Conservation (phyloP, 805 yeast species). For the Vanderwaltozyma yarrowii region DNA sequence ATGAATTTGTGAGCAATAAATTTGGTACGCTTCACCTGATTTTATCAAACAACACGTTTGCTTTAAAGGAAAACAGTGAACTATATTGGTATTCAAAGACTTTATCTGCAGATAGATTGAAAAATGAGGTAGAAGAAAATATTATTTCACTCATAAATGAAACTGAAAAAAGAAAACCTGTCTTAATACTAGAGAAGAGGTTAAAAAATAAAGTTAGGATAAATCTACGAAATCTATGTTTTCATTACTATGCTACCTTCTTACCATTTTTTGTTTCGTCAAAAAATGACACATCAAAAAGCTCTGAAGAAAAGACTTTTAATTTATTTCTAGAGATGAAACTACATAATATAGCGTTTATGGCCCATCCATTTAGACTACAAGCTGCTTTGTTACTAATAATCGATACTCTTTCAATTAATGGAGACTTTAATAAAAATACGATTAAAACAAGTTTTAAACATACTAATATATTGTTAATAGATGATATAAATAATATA, state of each 20-base stretch:
- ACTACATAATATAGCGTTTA: conserved; percentile 45
- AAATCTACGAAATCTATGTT: conserved; percentile 35
- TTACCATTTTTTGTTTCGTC: conserved; percentile 13
- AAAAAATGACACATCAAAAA: neutral
- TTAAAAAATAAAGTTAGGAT: conserved; percentile 32
- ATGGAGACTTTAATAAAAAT: neutral
- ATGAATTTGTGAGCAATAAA: conserved; percentile 4
- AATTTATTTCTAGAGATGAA: conserved; percentile 13
- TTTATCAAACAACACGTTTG: conserved; percentile 6
- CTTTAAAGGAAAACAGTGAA: conserved; percentile 8
- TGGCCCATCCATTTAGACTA: conserved; percentile 56
- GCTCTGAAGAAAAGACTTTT: neutral
- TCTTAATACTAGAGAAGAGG: conserved; percentile 32
- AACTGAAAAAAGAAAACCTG: conserved; percentile 31
- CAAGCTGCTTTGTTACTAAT: conserved; percentile 42
- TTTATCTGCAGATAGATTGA: conserved; percentile 7
- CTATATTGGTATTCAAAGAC: conserved; percentile 3
- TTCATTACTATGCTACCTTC: conserved; percentile 58
- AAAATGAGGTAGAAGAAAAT: neutral
- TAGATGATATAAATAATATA: conserved; percentile 47
- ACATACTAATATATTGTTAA: conserved; percentile 41
- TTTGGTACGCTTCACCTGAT: conserved; percentile 14
- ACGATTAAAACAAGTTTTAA: conserved; percentile 25
- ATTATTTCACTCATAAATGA: conserved; percentile 28
- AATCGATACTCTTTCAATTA: conserved; percentile 32